Conservation (phyloP, 495 filamentous ascomycete genomes). For the Mytilinidion resinicola region DNA sequence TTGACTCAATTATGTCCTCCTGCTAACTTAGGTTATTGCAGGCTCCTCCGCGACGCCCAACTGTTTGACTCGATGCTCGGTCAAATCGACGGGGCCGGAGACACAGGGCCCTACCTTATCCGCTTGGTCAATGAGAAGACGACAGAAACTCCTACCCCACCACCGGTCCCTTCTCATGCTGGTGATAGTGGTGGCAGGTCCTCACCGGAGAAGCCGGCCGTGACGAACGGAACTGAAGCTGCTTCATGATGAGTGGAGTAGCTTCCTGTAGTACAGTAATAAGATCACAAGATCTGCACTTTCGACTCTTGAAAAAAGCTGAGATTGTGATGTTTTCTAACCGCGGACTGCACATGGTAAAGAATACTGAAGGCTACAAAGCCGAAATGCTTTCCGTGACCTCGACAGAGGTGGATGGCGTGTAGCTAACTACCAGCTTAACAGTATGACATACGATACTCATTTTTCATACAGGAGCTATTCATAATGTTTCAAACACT, state of each 20-base stretch:
- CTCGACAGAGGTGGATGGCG: no score
- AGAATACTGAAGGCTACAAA: no score
- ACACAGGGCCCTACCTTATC: conserved; percentile 60
- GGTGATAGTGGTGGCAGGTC: neutral
- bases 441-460: no score
- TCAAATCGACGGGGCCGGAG: conserved; percentile 74
- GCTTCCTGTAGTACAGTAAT: no score
- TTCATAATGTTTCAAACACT: no score
- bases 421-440: no score
- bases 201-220: neutral
- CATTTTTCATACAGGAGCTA: no score
- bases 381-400: no score
- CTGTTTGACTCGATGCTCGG: conserved; percentile 66
- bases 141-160: neutral
- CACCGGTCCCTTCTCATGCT: neutral
- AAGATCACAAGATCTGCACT: no score
- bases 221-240: neutral
- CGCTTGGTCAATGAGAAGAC: conserved; percentile 60
- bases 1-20: neutral
- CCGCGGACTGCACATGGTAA: no score
- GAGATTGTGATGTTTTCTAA: no score
- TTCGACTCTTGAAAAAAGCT: no score
- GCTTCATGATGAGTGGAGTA: neutral
- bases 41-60: conserved; percentile 74
- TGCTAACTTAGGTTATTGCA: conserved; percentile 32